These are phyloP conservation scores for Colletotrichum abscissum DNA, from an alignment of 2,329 filamentous ascomycete species.

Conservation along the genomic window DNA sequence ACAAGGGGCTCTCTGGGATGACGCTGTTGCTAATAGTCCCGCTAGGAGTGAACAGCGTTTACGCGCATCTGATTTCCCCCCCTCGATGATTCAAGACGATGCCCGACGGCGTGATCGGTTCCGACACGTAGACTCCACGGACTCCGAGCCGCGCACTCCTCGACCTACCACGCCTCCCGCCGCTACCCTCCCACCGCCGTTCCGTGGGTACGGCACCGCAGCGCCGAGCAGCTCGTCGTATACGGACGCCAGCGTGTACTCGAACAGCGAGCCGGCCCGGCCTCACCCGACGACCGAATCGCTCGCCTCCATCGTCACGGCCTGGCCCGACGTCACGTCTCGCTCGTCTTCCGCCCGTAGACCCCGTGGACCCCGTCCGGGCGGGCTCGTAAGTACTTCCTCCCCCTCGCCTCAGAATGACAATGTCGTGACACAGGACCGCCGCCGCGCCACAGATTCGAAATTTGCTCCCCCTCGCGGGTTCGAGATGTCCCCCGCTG, in stretches of 20 bases:
- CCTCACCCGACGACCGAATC: neutral
- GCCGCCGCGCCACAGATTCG: neutral
- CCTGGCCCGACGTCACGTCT: neutral
- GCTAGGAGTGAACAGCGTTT: neutral
- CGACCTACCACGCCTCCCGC: neutral
- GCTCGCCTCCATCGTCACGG: neutral
- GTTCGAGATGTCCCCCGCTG: too few relatives aligned
- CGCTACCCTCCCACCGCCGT: neutral
- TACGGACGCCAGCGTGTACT: neutral
- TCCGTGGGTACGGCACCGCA: neutral
- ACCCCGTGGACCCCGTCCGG: neutral
- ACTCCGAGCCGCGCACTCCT: neutral
- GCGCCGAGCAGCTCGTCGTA: neutral
- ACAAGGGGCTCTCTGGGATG: neutral
- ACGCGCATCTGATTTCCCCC: neutral
- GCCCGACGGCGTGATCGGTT: neutral
- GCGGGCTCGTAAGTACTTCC: conserved; percentile 23
- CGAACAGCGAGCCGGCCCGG: neutral
- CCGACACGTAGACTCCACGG: neutral
- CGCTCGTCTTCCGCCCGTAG: neutral
- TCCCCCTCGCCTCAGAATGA: conserved; percentile 6
- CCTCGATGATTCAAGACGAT: neutral
- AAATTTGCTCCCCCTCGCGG: neutral
- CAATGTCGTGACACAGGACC: conserved; percentile 24
- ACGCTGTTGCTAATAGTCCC: neutral